Base-by-base conservation (phyloP, 768 basidiomycete genomes). In the Cantharellus anzutake region DNA sequence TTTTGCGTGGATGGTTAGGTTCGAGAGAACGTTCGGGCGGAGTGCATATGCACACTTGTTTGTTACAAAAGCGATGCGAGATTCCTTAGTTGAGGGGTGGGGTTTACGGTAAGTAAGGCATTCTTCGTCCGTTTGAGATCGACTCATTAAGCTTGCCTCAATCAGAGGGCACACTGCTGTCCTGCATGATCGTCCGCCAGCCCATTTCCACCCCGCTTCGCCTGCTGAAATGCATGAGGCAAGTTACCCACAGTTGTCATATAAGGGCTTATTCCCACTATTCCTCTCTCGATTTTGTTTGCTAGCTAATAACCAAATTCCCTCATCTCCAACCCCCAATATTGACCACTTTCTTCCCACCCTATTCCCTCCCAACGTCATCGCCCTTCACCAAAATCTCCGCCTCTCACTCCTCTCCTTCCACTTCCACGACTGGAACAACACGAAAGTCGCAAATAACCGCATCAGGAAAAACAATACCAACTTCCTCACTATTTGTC, bases 1-100 rank as follows among this genome's bases (percentile, higher is more conserved):
- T 55, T 59, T 5, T 48, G 58, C 14, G 3, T n/a, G 16, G 1
- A 35, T 48, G 51, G 37, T 39, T 63, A 99, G 94, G 76, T 84
- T 97, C 62, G 96, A 99, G 69, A 68, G 67, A 34, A 76, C 72
- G 35, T 98, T 93, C 69, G 93, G 96, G 2, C 74, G 77, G 29
- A 72, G 69, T 1, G 93, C 96, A 0, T 85, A 84, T 67, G 89
- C 86, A 0, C 96, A 99, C 66, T 67, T 99, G 1, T 97, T 96
- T 68, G 96, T 99, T 20, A 96, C 96, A 0, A 70, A 77, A 51
- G 89, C 90, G 3, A 92, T 99, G 87, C 78, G 73, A 58, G 77
- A 84, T 48, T 73, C 75, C 62, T 73, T 99, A 29, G 73, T 78
- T 3, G 71, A 77, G 42, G 75, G 85, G 59, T 97, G 90, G 86